These are phyloP conservation scores for Collybia nuda DNA, from an alignment of 768 basidiomycete genomes.

Conservation along the genomic window DNA sequence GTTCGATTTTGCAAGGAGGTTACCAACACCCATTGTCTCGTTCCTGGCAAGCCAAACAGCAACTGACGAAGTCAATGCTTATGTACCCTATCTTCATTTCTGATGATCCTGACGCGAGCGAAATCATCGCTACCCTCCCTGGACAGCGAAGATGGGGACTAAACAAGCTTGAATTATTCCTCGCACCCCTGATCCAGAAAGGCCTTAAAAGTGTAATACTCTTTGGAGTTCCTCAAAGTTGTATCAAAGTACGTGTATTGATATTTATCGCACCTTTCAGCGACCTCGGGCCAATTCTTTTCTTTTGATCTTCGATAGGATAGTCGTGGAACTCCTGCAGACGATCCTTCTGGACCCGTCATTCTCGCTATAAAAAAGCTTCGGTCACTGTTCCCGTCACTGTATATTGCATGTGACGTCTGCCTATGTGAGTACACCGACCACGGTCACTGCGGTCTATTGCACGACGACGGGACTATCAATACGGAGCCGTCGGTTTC, in stretches of 20 bases:
- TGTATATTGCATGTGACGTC: slow-evolving; percentile 93
- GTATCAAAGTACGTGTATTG: slow-evolving; percentile 57
- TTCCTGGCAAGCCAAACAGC: slow-evolving; percentile 80
- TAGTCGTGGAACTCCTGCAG: slow-evolving; percentile 79
- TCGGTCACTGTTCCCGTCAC: slow-evolving; percentile 70
- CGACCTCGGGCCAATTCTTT: neutral
- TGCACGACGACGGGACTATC: slow-evolving; percentile 75
- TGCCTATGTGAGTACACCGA: slow-evolving; percentile 99
- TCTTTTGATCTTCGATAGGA: slow-evolving; percentile 52
- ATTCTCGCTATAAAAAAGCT: slow-evolving; percentile 88
- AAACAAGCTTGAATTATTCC: slow-evolving; percentile 86
- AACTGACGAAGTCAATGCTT: slow-evolving; percentile 88
- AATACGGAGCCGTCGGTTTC: slow-evolving; percentile 73
- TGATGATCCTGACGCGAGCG: slow-evolving; percentile 86
- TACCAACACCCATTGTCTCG: slow-evolving; percentile 91
- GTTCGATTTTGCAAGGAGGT: slow-evolving; percentile 87
- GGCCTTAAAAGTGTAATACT: slow-evolving; percentile 91
- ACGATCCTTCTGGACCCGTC: slow-evolving; percentile 88
- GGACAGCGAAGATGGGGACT: slow-evolving; percentile 94
- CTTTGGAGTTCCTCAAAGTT: slow-evolving; percentile 88
- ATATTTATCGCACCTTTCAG: neutral
- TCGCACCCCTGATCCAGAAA: slow-evolving; percentile 85
- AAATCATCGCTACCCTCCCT: slow-evolving; percentile 75
- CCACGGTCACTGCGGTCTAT: slow-evolving; percentile 93
- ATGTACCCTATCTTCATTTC: slow-evolving; percentile 99